These are phyloP conservation scores for Naganishia kalamii DNA, from an alignment of 768 basidiomycete genomes.

Conservation along the genomic window DNA sequence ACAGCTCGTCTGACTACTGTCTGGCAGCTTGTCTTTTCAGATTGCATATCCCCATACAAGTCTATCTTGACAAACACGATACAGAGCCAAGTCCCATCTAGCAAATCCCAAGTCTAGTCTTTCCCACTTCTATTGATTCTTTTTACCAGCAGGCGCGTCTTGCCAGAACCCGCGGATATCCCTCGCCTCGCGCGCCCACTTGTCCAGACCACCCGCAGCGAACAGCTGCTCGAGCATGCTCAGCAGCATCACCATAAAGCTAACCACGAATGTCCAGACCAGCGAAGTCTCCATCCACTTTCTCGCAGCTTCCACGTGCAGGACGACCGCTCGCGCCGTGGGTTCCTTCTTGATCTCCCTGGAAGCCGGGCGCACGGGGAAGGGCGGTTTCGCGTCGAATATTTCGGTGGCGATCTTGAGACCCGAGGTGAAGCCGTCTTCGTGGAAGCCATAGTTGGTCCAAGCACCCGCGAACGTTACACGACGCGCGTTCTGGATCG, in stretches of 20 bases:
- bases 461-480: slow-evolving; percentile 67
- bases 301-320: neutral
- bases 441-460: slow-evolving; percentile 72
- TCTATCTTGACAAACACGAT: neutral
- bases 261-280: slow-evolving; percentile 17
- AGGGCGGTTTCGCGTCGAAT: slow-evolving; percentile 36
- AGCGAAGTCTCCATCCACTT: neutral
- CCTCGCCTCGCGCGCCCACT: slow-evolving; percentile 25
- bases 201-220: neutral
- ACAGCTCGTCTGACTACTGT: too few species aligned
- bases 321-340: neutral
- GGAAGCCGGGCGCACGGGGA: slow-evolving; percentile 32
- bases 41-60: too few species aligned
- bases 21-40: too few species aligned
- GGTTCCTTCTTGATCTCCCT: slow-evolving; percentile 24
- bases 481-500: slow-evolving; percentile 60
- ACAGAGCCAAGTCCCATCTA: neutral
- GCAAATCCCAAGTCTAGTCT: too few species aligned
- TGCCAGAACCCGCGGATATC: slow-evolving; percentile 32
- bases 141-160: neutral
- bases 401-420: slow-evolving; percentile 33
- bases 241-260: slow-evolving; percentile 27
- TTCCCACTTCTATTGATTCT: slow-evolving; percentile 1
- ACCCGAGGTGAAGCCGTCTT: slow-evolving; percentile 63
- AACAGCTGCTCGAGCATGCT: slow-evolving; percentile 28